These are phyloP conservation scores for Pelargonium nanum DNA, from an alignment of 345 rosid genomes.

Conservation along the genomic window DNA sequence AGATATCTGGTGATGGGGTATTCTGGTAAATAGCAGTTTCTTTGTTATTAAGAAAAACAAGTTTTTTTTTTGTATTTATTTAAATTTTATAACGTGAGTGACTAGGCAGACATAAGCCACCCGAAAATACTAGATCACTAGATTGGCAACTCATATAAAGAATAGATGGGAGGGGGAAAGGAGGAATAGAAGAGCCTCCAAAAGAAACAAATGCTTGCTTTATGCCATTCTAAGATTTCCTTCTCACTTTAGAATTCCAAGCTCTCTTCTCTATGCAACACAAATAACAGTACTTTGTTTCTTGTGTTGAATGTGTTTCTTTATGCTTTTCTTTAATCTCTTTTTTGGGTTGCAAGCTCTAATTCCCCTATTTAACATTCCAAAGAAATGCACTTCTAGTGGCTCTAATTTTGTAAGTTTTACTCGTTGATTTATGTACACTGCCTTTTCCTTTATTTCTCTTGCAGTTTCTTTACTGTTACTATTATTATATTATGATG, in stretches of 20 bases:
- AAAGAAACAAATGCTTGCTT: slow-evolving; percentile 31
- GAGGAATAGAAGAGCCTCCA: slow-evolving; percentile 14
- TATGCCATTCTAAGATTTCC: slow-evolving; percentile 24
- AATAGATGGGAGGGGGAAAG: slow-evolving; percentile 16
- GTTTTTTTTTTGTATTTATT: slow-evolving; percentile 17
- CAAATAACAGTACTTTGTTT: slow-evolving; percentile 33
- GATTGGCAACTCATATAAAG: slow-evolving; percentile 22
- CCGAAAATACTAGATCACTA: slow-evolving; percentile 20
- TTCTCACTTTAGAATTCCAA: slow-evolving; percentile 40
- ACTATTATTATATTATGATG: slow-evolving; percentile 15
- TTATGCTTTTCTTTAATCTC: slow-evolving; percentile 32
- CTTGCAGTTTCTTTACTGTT: slow-evolving; percentile 19
- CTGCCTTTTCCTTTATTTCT: slow-evolving; percentile 24
- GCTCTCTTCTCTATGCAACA: slow-evolving; percentile 38
- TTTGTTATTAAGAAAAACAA: slow-evolving; percentile 33
- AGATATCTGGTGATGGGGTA: slow-evolving; percentile 7
- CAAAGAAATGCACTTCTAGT: slow-evolving; percentile 12
- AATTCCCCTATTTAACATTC: slow-evolving; percentile 14
- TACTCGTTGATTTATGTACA: slow-evolving; percentile 17
- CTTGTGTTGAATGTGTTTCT: slow-evolving; percentile 39
- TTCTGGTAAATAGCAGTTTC: slow-evolving; percentile 21
- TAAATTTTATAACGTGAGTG: slow-evolving; percentile 9
- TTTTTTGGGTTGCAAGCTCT: slow-evolving; percentile 15
- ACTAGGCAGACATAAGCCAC: slow-evolving; percentile 15
- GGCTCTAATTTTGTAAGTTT: slow-evolving; percentile 7